Base-by-base conservation (phyloP, 1,284 basidiomycete species). In the Wolfiporia cocos region DNA sequence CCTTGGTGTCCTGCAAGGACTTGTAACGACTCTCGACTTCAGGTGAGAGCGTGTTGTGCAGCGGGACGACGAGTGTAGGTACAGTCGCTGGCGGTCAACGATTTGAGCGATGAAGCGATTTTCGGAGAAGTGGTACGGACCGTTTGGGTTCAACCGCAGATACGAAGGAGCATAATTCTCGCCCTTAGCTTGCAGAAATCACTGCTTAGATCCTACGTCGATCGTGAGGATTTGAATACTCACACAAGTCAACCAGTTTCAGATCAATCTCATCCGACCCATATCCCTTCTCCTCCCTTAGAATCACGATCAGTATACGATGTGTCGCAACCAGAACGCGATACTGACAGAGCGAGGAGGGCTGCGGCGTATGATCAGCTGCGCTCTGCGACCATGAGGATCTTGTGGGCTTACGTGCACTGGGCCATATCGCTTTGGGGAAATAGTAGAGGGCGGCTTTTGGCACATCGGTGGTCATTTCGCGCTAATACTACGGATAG, bases 1-100 rank as follows among this genome's bases (percentile, higher is more conserved):
- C 88, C 67, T 81, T 83, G 18, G 79, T 78, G 50, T 90, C 86
- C 24, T 79, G 78, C 42, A 93, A 64, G 4, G 87, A 83, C 52
- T 88, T 84, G 68, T 88, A 94, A 35, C 86, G 76, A 52, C 79
- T 86, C 51, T 88, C 86, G 24, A 82, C 74, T 30, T 86, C 86
- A 3, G 76, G 67, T 3, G 73, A 69, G 6, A 87, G 73, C 12
- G 86, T 88, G 54, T 82, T 82, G 52, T 80, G 68, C 15, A 88
- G 67, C 0, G 91, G 91, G 3, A 92, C 89, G 18, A 92, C 81
- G 33, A 95, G 67, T 1, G 86, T 86, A 4, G 91, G 91, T 0
- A 93, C 75, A n/a, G 85, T 89, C 11, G 79, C 88, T 86, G 49
- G 24, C n/a, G n/a, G n/a, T n/a, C 36, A 15, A 31, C 12, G 29